Conservation (phyloP, 2,329 filamentous ascomycete genomes). For the Penicillium brasilianum region DNA sequence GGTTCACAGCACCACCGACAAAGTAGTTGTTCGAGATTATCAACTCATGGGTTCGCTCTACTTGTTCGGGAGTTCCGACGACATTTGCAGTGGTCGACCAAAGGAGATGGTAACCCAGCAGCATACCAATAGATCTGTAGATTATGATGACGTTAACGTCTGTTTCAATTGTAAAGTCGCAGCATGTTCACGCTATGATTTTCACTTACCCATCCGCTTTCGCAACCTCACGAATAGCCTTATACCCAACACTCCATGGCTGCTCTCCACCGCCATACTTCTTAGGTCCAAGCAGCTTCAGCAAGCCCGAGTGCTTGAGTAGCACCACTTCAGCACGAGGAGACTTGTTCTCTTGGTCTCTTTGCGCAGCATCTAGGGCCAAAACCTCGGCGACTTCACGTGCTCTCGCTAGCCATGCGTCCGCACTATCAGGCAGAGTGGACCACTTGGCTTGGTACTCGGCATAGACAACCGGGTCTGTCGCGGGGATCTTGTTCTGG, state of each 20-base stretch:
- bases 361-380: constrained; percentile 52
- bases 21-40: constrained; percentile 70
- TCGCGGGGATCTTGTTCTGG: constrained; percentile 25
- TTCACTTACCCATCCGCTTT: constrained; percentile 62
- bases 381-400: constrained; percentile 57
- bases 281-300: constrained; percentile 57
- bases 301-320: constrained; percentile 57
- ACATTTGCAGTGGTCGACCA: constrained; percentile 67
- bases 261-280: constrained; percentile 60
- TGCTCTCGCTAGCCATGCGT: constrained; percentile 56
- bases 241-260: constrained; percentile 62
- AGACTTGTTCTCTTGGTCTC: constrained; percentile 59
- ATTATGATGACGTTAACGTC: neutral
- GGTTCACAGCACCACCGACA: constrained; percentile 69
- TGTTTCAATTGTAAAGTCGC: neutral
- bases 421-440: constrained; percentile 45
- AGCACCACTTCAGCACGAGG: constrained; percentile 58
- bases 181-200: neutral
- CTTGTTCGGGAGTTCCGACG: constrained; percentile 65
- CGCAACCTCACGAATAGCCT: constrained; percentile 65
- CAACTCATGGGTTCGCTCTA: constrained; percentile 60
- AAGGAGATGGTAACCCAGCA: constrained; percentile 68
- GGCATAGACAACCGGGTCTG: constrained; percentile 50
- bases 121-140: constrained; percentile 64
- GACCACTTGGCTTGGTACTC: constrained; percentile 47